phyloP scores from a whole-genome alignment of 208 protist genomes.

The Angomonas ambiguus region DNA sequence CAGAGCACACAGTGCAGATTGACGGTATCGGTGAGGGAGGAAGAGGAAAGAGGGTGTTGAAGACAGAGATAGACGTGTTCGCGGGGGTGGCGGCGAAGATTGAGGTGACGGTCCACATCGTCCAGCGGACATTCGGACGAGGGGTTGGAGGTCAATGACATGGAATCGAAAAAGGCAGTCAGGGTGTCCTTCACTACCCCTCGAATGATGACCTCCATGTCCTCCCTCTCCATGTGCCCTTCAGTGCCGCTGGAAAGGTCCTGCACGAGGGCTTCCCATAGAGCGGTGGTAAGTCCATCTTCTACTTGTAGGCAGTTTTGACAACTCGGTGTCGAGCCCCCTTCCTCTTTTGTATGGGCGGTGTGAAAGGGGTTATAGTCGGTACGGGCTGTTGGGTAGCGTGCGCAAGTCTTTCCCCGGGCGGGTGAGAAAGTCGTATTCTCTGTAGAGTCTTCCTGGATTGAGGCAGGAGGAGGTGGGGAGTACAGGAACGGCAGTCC shows the following conservation, averaged over 20 bases:
- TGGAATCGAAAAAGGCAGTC: background rate
- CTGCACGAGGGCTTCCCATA: slow-evolving; percentile 14
- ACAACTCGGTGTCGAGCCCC: no score
- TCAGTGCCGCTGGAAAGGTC: background rate
- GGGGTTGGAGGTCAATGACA: no score
- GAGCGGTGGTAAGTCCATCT: slow-evolving; percentile 13
- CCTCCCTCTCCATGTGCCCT: background rate
- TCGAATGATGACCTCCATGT: background rate
- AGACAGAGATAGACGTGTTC: slow-evolving; percentile 57
- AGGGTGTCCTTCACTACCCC: slow-evolving; percentile 3
- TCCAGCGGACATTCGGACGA: background rate
- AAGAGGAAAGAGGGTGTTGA: slow-evolving; percentile 5
- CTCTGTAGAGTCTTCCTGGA: background rate
- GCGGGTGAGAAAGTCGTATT: no score
- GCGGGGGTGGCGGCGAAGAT: slow-evolving; percentile 44
- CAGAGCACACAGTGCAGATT: slow-evolving; percentile 52
- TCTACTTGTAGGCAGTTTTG: slow-evolving; percentile 4
- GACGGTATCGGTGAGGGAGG: background rate
- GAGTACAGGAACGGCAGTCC: background rate
- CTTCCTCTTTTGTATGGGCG: no score
- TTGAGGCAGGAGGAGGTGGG: background rate
- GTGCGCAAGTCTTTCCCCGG: background rate
- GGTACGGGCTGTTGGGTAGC: background rate
- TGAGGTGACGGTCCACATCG: slow-evolving; percentile 18
- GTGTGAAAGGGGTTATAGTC: background rate